Evolutionary conservation across 495 filamentous ascomycete species (phyloP).

Genomic region (Lasiosphaeriaceae sp.): DNA sequence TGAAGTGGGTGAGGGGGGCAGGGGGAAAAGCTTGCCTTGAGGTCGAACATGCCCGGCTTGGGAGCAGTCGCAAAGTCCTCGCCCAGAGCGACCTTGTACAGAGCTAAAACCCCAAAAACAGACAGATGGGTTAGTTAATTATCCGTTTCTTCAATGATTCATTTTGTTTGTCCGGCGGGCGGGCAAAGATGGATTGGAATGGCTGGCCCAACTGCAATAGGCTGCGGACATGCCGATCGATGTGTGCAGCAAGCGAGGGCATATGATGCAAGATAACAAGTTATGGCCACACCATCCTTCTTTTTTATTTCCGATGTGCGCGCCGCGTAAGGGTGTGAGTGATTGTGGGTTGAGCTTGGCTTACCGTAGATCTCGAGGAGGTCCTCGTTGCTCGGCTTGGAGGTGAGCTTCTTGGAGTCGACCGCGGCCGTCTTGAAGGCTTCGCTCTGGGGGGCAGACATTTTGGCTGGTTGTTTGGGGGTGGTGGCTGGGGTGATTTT

Average conservation of each 20-base stretch:
- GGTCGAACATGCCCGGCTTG: slow-evolving; percentile 47
- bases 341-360: not conserved
- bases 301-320: no score
- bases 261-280: no score
- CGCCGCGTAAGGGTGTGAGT: no score
- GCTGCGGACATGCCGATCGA: no score
- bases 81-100: slow-evolving; percentile 50
- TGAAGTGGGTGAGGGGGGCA: not conserved
- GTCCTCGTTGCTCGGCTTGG: slow-evolving; percentile 55
- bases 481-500: no score
- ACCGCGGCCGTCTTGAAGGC: slow-evolving; percentile 59
- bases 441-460: slow-evolving; percentile 41
- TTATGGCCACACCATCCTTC: no score
- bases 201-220: no score
- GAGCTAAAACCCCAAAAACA: no score
- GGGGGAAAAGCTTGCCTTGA: slow-evolving; percentile 47
- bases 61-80: slow-evolving; percentile 44
- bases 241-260: no score
- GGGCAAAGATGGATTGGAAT: not conserved
- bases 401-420: slow-evolving; percentile 61
- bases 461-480: slow-evolving; percentile 20
- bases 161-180: not conserved
- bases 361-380: slow-evolving; percentile 51
- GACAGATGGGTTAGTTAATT: not conserved
- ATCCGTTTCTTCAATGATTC: not conserved